Evolutionary conservation across 768 basidiomycete genomes (phyloP).

Genomic region (Boletus tylopilopsis): DNA sequence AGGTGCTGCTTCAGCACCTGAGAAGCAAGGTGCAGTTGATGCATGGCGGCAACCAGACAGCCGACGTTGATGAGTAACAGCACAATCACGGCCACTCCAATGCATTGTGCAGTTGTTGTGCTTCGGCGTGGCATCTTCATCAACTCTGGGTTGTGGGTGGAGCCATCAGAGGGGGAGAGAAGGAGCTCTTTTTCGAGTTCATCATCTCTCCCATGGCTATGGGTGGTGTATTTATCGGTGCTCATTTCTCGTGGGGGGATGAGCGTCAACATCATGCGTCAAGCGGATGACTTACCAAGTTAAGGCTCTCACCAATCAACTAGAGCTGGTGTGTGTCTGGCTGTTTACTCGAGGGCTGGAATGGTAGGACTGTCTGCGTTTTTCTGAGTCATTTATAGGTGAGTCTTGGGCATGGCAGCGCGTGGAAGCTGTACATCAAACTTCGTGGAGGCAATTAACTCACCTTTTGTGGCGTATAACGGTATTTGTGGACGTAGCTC

Average conservation of each 20-base stretch:
- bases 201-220: slow-evolving; percentile 8
- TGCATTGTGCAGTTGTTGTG: slow-evolving; percentile 3
- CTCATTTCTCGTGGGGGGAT: slow-evolving; percentile 16
- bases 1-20: slow-evolving; percentile 15
- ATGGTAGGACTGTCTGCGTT: background rate
- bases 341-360: background rate
- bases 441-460: background rate
- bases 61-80: slow-evolving; percentile 23
- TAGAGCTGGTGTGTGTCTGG: background rate
- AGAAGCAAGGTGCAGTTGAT: slow-evolving; percentile 16
- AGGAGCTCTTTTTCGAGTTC: slow-evolving; percentile 17
- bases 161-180: slow-evolving; percentile 5
- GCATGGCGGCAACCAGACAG: slow-evolving; percentile 17
- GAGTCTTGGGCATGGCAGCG: background rate
- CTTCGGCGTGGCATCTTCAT: slow-evolving; percentile 2
- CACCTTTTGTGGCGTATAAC: background rate
- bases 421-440: background rate
- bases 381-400: slow-evolving; percentile 3
- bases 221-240: slow-evolving; percentile 7
- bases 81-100: slow-evolving; percentile 16
- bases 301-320: background rate
- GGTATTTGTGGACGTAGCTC: background rate
- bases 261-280: background rate
- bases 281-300: background rate
- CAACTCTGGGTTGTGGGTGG: background rate